These are phyloP conservation scores for Asterochloris erici DNA, from an alignment of 139 green algal species.

Conservation along the genomic window DNA sequence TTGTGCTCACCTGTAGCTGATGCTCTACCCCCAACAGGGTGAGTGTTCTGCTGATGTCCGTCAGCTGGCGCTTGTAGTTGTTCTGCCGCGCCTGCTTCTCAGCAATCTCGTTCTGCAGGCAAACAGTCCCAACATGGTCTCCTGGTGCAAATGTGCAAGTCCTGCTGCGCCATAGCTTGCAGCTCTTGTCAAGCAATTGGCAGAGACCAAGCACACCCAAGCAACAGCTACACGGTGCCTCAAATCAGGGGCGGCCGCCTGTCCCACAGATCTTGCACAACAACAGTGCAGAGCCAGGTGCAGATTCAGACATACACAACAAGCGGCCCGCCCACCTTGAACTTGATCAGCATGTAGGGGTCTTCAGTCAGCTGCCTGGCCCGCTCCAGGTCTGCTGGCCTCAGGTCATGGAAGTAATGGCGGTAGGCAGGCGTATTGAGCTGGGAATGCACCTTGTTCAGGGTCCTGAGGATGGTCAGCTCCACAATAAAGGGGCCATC, in stretches of 20 bases:
- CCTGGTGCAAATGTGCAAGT: not conserved
- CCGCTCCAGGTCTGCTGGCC: conserved; percentile 23
- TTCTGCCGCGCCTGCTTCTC: conserved; percentile 23
- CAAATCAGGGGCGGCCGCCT: not conserved
- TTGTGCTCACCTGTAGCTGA: not conserved
- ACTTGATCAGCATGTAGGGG: conserved; percentile 39
- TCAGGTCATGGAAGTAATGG: conserved; percentile 26
- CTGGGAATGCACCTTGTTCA: conserved; percentile 28
- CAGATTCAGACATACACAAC: not conserved
- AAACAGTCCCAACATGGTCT: not conserved
- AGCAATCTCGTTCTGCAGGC: conserved; percentile 26
- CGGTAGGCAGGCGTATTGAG: conserved; percentile 14
- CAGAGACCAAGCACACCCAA: not conserved
- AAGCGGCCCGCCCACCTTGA: conserved; percentile 6
- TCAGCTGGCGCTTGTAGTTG: conserved; percentile 26
- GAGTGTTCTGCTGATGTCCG: conserved; percentile 29
- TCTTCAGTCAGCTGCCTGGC: conserved; percentile 25
- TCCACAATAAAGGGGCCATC: conserved; percentile 29
- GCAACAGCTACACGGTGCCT: not conserved
- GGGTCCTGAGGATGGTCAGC: conserved; percentile 30
- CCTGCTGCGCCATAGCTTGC: not conserved
- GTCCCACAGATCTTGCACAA: not conserved
- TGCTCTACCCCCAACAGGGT: conserved; percentile 27
- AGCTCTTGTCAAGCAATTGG: not conserved
- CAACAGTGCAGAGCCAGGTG: not conserved